phyloP scores from a whole-genome alignment of 176 grass and related monocot species.

The Rhynchospora tenuis region DNA sequence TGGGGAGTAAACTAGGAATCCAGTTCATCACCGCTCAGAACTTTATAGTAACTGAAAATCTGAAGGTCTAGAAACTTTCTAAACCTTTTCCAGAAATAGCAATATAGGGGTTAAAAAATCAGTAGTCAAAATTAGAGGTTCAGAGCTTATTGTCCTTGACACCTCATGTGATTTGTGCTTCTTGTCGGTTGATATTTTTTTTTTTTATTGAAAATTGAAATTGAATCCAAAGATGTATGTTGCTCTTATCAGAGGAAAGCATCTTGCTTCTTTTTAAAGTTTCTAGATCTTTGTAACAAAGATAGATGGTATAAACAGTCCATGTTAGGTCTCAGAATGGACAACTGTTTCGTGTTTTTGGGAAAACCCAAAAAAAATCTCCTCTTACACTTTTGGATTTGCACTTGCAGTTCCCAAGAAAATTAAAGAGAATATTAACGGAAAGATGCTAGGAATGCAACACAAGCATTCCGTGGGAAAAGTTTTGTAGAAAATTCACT shows the following conservation, averaged over 20 bases:
- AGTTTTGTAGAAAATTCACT: too few relatives aligned
- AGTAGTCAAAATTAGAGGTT: background rate
- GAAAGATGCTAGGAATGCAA: too few relatives aligned
- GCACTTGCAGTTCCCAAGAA: too few relatives aligned
- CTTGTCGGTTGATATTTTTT: background rate
- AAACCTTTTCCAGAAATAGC: constrained; percentile 2
- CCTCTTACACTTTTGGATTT: too few relatives aligned
- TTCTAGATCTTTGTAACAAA: background rate
- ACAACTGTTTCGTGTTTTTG: background rate
- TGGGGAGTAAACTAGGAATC: background rate
- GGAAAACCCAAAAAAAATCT: background rate
- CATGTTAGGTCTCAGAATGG: background rate
- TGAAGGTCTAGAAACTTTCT: background rate
- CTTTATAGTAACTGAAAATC: background rate
- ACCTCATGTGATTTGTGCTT: background rate
- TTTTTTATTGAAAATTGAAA: background rate
- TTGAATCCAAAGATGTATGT: background rate
- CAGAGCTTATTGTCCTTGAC: background rate
- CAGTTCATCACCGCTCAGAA: background rate
- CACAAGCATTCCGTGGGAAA: too few relatives aligned
- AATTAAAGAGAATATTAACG: too few relatives aligned
- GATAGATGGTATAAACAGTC: background rate
- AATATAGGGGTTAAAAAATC: background rate
- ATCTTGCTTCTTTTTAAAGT: background rate
- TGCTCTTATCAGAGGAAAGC: background rate